These are phyloP conservation scores for Argentina anserina DNA, from an alignment of 306 rosid genomes.

Conservation along the genomic window DNA sequence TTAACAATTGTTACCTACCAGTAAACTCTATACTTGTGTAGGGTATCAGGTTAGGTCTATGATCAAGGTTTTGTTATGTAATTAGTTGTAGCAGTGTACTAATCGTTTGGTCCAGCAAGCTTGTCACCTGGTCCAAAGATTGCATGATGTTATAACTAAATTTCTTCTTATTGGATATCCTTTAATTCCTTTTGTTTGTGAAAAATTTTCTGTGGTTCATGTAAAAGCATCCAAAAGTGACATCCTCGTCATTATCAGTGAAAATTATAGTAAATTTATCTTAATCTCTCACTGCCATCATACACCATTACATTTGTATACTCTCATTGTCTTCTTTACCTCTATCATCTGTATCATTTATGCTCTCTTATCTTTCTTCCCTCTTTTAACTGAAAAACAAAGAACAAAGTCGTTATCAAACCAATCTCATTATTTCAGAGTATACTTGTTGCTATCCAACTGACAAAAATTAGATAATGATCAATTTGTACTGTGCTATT, in stretches of 20 bases:
- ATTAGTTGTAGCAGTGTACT: not conserved
- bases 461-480: conserved; percentile 2
- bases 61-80: not conserved
- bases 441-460: not conserved
- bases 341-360: not conserved
- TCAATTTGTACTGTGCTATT: not conserved
- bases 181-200: not conserved
- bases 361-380: not conserved
- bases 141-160: not conserved
- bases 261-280: not conserved
- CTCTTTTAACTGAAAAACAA: not conserved
- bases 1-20: conserved; percentile 17
- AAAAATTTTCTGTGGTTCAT: not conserved
- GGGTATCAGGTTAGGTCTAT: conserved; percentile 5
- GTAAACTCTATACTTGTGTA: not conserved
- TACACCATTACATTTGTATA: not conserved
- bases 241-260: not conserved
- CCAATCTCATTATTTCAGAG: conserved; percentile 1
- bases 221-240: not conserved
- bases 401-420: not conserved
- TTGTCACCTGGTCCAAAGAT: not conserved
- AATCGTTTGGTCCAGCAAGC: not conserved
- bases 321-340: not conserved
- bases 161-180: not conserved
- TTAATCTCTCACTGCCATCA: not conserved